Base-by-base conservation (phyloP, 2,329 filamentous ascomycete genomes). In the Xylariaceae sp. region DNA sequence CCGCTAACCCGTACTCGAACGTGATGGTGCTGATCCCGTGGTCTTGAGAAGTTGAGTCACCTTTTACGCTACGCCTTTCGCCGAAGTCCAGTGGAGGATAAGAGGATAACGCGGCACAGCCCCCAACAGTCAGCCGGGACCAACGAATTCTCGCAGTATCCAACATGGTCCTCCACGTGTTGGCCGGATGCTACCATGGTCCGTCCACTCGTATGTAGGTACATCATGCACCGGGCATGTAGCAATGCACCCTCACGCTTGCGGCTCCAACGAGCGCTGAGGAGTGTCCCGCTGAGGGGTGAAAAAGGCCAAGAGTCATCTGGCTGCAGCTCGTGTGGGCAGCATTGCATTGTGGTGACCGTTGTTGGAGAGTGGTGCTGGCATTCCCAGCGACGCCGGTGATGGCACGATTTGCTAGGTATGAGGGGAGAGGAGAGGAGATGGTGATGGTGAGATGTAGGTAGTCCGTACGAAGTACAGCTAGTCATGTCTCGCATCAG, bases 261-360 rank as follows among this genome's bases (percentile, higher is more conserved):
- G 32, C 32, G 32, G 32, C 13, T 34, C 32, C 32, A 34, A 15
- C 32, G 13, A 34, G 32, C 10, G 3, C 32, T 34, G 10, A 34
- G 5, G 36, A 32, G 9, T 30, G 47, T 10, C 18, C 19, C 16
- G 8, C 10, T 15, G 26, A 29, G 15, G 39, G 21, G 30, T 18
- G 13, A 41, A 43, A 43, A 22, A 19, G 13, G 44, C 13, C 34
- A 16, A 30, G 40, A 8, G 47, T 54, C 46, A 54, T 39, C 44
- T 47, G 44, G 30, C 18, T 18, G 9, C 2, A 18, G 19, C 18
- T 30, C 53, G 39, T 51, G 44, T 34, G 22, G 36, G 19, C 37
- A 6, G 37, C 29, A 18, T 37, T 30, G 29, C 10, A n/a, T 29
- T n/a, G 19, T 48, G 32, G 29, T 44, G 44, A 43, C 32, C 48